Evolutionary conservation across 805 yeast species (phyloP), one percentile per base, ranked within the genome.

Genomic region (Metschnikowia peoriensis): DNA sequence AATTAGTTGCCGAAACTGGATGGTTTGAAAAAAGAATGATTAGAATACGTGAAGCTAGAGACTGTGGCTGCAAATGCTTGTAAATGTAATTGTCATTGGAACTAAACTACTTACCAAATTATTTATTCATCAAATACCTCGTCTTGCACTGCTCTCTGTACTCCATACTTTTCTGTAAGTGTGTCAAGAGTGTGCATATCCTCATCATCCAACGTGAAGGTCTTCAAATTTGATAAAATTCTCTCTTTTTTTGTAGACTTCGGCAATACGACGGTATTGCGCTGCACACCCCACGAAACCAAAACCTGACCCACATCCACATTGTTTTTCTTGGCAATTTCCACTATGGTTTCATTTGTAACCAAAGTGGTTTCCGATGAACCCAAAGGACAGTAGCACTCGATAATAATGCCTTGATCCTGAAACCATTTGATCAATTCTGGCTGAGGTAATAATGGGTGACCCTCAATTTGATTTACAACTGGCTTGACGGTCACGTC

Each of bases 201-300:
- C 44, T 68, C 75, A 16, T 67, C 66, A 28, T 68, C 58, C 58
- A 74, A 68, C 16, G 46, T 56, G 47, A 73, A 60, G 11, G 77
- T 71, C 56, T 72, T 62, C 57, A 71, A 63, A 64, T 77, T 70
- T 41, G 71, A 60, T 56, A 68, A 59, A 55, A 75, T 63, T 63
- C 78, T 64, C 11, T 68, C 58, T 43, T 66, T 70, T n/a, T 52
- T 53, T 12, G 53, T 54, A n/a, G 59, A 52, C 49, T 59, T 59
- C 38, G 62, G 62, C 62, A 59, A 58, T 38, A 59, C 61, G 6
- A 58, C 50, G 8, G 60, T 58, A 37, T 59, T 54, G 32, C 62
- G 47, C 48, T 58, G 61, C 32, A 59, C 59, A 11, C 59, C 59
- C 62, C 62, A 59, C 9, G 61, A 56, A 15, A 58, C 44, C 51